Evolutionary conservation across 768 basidiomycete species (phyloP).

Genomic region (Tulasnella calospora): DNA sequence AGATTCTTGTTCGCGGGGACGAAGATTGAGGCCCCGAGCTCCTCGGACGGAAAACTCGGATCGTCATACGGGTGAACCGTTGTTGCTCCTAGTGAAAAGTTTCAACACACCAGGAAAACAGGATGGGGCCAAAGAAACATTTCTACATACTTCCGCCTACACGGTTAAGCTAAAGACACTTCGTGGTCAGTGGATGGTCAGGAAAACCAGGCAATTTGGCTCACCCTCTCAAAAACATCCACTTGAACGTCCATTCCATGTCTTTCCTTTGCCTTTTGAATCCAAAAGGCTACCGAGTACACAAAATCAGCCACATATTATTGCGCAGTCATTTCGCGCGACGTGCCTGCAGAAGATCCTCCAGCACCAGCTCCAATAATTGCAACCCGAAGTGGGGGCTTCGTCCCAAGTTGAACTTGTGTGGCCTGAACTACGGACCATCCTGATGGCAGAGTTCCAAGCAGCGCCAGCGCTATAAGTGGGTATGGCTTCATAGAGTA

Average conservation of each 20-base stretch:
- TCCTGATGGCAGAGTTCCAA: not conserved
- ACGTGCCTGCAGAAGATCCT: constrained; percentile 62
- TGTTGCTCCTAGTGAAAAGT: constrained; percentile 57
- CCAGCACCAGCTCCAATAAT: constrained; percentile 89
- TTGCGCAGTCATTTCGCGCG: constrained; percentile 28
- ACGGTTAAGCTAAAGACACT: constrained; percentile 37
- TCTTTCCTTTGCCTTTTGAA: constrained; percentile 69
- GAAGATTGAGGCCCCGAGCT: constrained; percentile 84
- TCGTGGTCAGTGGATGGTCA: constrained; percentile 34
- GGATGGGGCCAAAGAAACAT: not conserved
- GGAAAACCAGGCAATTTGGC: not conserved
- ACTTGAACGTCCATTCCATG: constrained; percentile 61
- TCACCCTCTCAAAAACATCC: constrained; percentile 72
- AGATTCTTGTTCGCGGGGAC: constrained; percentile 68
- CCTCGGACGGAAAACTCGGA: constrained; percentile 56
- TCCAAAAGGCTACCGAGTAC: constrained; percentile 61
- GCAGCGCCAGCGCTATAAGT: not conserved
- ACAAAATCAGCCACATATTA: not conserved
- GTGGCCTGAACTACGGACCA: not conserved
- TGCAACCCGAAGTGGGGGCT: constrained; percentile 49
- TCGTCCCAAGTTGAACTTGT: not conserved
- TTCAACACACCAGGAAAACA: not conserved
- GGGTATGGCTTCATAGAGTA: not conserved
- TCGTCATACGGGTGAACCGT: constrained; percentile 67
- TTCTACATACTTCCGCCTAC: constrained; percentile 78